phyloP scores from a whole-genome alignment of 2,329 filamentous ascomycete genomes.

The Alternaria postmessia region DNA sequence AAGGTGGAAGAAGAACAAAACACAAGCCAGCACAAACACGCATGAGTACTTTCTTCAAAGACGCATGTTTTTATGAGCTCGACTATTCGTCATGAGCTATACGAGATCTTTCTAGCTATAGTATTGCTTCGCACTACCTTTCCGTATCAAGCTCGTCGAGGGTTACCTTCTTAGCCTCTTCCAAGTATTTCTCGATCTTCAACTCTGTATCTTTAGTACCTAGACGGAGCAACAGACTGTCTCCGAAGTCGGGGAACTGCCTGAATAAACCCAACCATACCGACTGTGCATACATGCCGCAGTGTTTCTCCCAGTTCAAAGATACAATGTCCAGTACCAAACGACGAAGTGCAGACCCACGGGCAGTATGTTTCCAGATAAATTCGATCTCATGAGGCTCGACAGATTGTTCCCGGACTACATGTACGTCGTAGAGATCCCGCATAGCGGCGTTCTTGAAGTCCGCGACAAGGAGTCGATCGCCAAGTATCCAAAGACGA shows the following conservation, averaged over 20 bases:
- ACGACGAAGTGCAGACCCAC: background rate
- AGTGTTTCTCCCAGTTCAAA: background rate
- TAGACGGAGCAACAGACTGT: background rate
- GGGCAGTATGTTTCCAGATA: background rate
- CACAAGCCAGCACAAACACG: background rate
- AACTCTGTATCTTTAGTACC: background rate
- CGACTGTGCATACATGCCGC: background rate
- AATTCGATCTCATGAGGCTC: background rate
- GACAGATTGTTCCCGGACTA: fast-evolving
- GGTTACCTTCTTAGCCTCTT: background rate
- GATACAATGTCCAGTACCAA: background rate
- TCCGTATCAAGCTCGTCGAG: fast-evolving
- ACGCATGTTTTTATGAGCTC: background rate
- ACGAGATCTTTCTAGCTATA: background rate
- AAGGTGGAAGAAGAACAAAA: background rate
- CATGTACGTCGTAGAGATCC: background rate
- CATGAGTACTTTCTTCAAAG: background rate
- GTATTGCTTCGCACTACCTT: background rate
- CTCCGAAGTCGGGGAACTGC: background rate
- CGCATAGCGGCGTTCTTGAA: background rate
- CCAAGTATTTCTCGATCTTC: background rate
- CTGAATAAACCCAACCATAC: background rate
- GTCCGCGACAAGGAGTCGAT: background rate
- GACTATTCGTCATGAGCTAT: background rate
- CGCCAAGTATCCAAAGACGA: background rate